Conservation (phyloP, 1,139 yeast species). For the Yamadazyma atmosphaerica region DNA sequence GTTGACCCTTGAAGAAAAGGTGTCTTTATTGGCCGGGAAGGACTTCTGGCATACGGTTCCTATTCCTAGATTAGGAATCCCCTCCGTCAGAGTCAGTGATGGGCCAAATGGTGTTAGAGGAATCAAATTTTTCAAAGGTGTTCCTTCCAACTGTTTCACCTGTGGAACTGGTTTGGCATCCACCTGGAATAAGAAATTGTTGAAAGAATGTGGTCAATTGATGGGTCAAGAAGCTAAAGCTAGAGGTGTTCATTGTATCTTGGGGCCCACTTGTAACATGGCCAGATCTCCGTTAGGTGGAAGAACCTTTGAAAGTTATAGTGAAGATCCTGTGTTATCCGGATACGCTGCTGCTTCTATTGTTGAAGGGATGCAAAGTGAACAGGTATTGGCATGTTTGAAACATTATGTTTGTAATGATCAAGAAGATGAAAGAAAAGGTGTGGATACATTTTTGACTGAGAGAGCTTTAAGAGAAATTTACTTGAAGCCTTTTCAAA, state of each 20-base stretch:
- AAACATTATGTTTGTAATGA: constrained; percentile 65
- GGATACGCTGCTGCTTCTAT: constrained; percentile 52
- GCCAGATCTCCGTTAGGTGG: constrained; percentile 65
- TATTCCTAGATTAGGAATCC: constrained; percentile 45
- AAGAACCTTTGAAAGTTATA: constrained; percentile 62
- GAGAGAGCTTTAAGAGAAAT: constrained; percentile 63
- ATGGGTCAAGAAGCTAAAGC: constrained; percentile 38
- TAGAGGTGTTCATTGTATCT: constrained; percentile 43
- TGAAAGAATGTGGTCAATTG: constrained; percentile 28
- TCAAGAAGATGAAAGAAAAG: constrained; percentile 54
- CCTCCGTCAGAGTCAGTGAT: constrained; percentile 32
- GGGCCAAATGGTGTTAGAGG: constrained; percentile 41
- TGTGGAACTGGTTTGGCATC: constrained; percentile 49
- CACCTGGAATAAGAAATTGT: constrained; percentile 30
- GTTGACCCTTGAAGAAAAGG: constrained; percentile 49
- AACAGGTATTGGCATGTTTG: constrained; percentile 54
- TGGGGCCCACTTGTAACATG: constrained; percentile 58
- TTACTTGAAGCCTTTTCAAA: constrained; percentile 61
- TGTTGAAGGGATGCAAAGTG: constrained; percentile 54
- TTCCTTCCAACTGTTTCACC: constrained; percentile 38
- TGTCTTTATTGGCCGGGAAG: constrained; percentile 47
- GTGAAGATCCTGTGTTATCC: constrained; percentile 60
- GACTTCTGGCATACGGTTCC: constrained; percentile 60
- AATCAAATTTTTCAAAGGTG: constrained; percentile 30
- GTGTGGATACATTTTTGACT: constrained; percentile 48